Base-by-base conservation (phyloP, 2,329 filamentous ascomycete genomes). In the Aphanocladium album region DNA sequence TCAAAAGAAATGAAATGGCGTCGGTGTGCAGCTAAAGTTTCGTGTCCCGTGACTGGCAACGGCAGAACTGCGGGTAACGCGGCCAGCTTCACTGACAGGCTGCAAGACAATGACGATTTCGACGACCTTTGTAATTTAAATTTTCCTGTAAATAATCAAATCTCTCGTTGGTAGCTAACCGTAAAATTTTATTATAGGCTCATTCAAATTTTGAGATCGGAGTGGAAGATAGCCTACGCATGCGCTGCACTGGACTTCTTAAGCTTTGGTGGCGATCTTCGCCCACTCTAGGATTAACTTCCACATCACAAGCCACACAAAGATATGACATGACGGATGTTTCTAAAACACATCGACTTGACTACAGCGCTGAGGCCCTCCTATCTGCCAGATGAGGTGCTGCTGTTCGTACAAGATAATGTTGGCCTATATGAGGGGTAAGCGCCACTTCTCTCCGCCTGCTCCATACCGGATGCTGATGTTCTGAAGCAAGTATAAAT, bases 371-470 rank as follows among this genome's bases (percentile, higher is more conserved):
- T 97, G 72, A 90, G 95, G 81, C 95, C 95, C 69, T 89, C 89
- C 63, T 89, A 97, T 73, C 84, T 96, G 67, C 89, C 91, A 71
- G 95, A 97, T 81, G 95, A 99, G 83, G 89, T 91, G 67, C 82
- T 98, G 59, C 83, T 99, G 62, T 98, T 96, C 77, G 93, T 99
- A 62, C 93, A 98, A 79, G 93, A 98, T 81, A 93, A 91, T 74
- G 93, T 99, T 69, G 95, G 95, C 67, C 82, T 99, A 64, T 99
- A 99, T 79, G 91, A 98, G 82, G 95, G 95, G 92, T 96, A 82
- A 77, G 87, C 46, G 27, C n/a, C 35, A 47, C 17, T 25, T 41
- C 21, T 14, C 21, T 27, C n/a, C 46, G 21, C 35, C 11, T 19
- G 23, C 35, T 30, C 17, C 21, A 19, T 7, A 25, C 25, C 17